phyloP scores from a whole-genome alignment of 805 yeast genomes.

The Wickerhamomyces ciferrii region DNA sequence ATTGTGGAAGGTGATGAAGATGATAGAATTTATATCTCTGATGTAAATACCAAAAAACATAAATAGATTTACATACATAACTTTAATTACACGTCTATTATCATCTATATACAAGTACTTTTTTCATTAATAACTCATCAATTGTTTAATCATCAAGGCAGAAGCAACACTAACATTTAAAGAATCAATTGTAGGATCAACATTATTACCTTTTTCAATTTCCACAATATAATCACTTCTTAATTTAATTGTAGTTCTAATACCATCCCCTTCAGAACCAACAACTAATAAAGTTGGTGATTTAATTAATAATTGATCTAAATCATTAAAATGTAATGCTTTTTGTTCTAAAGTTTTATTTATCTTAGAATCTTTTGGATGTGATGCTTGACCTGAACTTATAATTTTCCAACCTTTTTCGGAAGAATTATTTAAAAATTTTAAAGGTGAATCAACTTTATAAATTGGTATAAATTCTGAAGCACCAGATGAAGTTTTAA shows the following conservation, averaged over 20 bases:
- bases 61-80: too few relatives aligned
- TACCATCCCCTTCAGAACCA: constrained; percentile 85
- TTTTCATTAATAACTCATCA: constrained; percentile 2
- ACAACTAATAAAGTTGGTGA: constrained; percentile 67
- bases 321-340: constrained; percentile 33
- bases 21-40: constrained; percentile 73
- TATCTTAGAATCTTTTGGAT: constrained; percentile 26
- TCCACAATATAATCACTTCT: constrained; percentile 45
- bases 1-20: constrained; percentile 75
- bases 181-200: constrained; percentile 54
- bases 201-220: constrained; percentile 26
- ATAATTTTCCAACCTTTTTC: constrained; percentile 65
- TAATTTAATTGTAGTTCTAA: constrained; percentile 58
- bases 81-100: too few relatives aligned
- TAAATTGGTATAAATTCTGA: constrained; percentile 66
- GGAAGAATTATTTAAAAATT: constrained; percentile 52
- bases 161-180: constrained; percentile 89
- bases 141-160: constrained; percentile 49
- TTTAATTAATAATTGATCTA: constrained; percentile 36
- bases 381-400: constrained; percentile 45
- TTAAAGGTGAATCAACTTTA: constrained; percentile 50
- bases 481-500: constrained; percentile 83
- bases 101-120: neutral
- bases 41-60: too few relatives aligned
- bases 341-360: constrained; percentile 25